Evolutionary conservation across 108 stramenopile species (phyloP).

Genomic region (Aurantiochytrium sp.): DNA sequence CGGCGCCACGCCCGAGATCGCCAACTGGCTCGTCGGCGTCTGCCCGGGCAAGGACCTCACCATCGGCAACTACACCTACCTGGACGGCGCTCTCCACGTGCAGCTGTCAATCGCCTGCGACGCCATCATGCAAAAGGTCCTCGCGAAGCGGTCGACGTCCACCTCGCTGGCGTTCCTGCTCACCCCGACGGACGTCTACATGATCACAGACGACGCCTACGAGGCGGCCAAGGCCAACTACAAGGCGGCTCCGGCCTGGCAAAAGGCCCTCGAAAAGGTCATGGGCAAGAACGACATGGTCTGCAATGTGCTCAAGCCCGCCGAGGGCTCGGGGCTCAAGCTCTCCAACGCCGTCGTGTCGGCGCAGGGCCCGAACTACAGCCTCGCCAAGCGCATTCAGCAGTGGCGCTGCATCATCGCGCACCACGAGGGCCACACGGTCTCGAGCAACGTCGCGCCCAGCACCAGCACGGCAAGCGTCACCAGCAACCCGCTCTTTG

Average conservation of each 20-base stretch:
- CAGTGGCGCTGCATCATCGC: slow-evolving; percentile 95
- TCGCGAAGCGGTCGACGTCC: slow-evolving; percentile 52
- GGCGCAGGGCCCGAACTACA: slow-evolving; percentile 95
- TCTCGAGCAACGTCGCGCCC: slow-evolving; percentile 91
- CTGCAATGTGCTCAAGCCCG: slow-evolving; percentile 52
- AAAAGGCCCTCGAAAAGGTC: slow-evolving; percentile 36
- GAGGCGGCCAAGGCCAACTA: slow-evolving; percentile 69
- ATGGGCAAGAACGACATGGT: slow-evolving; percentile 58
- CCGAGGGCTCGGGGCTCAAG: slow-evolving; percentile 47
- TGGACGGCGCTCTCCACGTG: slow-evolving; percentile 91
- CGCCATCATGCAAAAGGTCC: slow-evolving; percentile 48
- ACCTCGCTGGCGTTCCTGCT: slow-evolving; percentile 88
- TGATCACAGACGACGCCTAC: slow-evolving; percentile 81
- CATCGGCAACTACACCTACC: slow-evolving; percentile 89
- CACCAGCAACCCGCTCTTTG: slow-evolving; percentile 85
- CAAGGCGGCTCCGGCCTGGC: slow-evolving; percentile 29
- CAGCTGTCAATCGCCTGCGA: slow-evolving; percentile 93
- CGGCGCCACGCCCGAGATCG: slow-evolving; percentile 83
- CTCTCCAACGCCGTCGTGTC: slow-evolving; percentile 80
- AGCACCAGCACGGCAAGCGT: slow-evolving; percentile 91
- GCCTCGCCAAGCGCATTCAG: slow-evolving; percentile 93
- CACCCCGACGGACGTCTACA: slow-evolving; percentile 95
- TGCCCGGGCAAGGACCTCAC: slow-evolving; percentile 75
- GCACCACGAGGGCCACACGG: slow-evolving; percentile 75
- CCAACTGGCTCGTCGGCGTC: slow-evolving; percentile 82